Conservation (phyloP, 1,139 yeast genomes). For the Lodderomyces pseudojiufengensis region DNA sequence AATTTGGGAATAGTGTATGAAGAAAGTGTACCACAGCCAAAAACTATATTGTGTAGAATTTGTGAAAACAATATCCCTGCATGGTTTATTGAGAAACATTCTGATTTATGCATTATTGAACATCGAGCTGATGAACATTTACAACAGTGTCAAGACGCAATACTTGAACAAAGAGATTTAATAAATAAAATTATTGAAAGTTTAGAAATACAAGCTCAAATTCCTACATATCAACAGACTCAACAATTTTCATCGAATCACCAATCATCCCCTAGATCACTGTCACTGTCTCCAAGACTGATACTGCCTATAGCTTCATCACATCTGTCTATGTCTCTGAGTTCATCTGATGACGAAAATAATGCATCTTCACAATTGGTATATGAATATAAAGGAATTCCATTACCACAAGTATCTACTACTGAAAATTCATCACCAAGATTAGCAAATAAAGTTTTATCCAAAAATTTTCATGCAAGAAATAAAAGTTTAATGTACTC, state of each 20-base stretch:
- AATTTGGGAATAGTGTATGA: constrained; percentile 62
- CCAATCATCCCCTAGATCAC: constrained; percentile 1
- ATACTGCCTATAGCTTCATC: constrained; percentile 12
- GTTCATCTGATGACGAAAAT: constrained; percentile 13
- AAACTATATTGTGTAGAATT: constrained; percentile 77
- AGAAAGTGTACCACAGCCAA: constrained; percentile 68
- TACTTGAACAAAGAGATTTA: constrained; percentile 67
- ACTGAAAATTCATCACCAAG: constrained; percentile 18
- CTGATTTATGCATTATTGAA: constrained; percentile 82
- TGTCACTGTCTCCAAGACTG: constrained; percentile 10
- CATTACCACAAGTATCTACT: constrained; percentile 34
- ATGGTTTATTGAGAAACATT: constrained; percentile 95
- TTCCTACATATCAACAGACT: not conserved
- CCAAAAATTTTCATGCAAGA: constrained; percentile 26
- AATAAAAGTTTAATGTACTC: constrained; percentile 23
- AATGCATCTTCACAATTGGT: constrained; percentile 14
- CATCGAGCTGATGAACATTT: constrained; percentile 79
- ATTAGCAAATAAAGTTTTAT: constrained; percentile 22
- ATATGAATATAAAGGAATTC: constrained; percentile 59
- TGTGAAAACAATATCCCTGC: constrained; percentile 92
- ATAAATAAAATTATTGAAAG: constrained; percentile 46
- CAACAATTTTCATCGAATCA: constrained; percentile 6
- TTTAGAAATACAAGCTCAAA: constrained; percentile 22
- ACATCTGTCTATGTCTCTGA: constrained; percentile 9
- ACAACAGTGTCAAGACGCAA: constrained; percentile 71